Conservation (phyloP, 1,284 basidiomycete genomes). For the Neonothopanus nambi region DNA sequence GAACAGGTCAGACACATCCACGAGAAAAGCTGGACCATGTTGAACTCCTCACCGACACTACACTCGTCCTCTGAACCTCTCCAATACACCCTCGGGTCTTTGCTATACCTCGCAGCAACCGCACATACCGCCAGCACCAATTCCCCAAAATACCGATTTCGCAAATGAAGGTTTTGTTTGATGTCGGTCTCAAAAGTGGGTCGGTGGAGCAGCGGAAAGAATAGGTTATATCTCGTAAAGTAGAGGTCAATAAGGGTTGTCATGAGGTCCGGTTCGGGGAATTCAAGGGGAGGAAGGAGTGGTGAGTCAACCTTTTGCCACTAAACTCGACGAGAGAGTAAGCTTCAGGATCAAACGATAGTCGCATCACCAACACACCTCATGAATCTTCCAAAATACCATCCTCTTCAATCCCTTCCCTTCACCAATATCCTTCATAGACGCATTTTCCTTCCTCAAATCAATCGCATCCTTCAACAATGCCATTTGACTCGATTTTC, state of each 20-base stretch:
- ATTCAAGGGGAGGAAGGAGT: not conserved
- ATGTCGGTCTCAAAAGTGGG: slow-evolving; percentile 60
- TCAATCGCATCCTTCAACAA: slow-evolving; percentile 1
- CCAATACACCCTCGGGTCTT: slow-evolving; percentile 54
- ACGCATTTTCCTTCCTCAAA: not conserved
- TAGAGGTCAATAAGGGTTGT: slow-evolving; percentile 58
- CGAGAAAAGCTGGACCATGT: no score
- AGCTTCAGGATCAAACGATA: not conserved
- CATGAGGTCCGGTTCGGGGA: slow-evolving; percentile 5
- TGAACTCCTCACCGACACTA: no score
- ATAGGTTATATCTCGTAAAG: slow-evolving; percentile 52
- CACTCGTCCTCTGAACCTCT: slow-evolving; percentile 23
- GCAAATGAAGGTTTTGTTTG: slow-evolving; percentile 46
- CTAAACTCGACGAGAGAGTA: not conserved
- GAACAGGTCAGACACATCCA: no score
- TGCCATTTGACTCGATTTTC: slow-evolving; percentile 3
- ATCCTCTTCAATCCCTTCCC: not conserved
- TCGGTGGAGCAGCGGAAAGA: slow-evolving; percentile 63
- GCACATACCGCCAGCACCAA: slow-evolving; percentile 68
- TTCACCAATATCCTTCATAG: not conserved
- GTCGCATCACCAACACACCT: not conserved
- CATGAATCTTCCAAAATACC: slow-evolving; percentile 3
- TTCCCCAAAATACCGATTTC: slow-evolving; percentile 54
- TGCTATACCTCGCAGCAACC: slow-evolving; percentile 56
- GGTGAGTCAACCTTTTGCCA: not conserved